Conservation (phyloP, 129 eudicot genomes). For the Flaveria linearis region DNA sequence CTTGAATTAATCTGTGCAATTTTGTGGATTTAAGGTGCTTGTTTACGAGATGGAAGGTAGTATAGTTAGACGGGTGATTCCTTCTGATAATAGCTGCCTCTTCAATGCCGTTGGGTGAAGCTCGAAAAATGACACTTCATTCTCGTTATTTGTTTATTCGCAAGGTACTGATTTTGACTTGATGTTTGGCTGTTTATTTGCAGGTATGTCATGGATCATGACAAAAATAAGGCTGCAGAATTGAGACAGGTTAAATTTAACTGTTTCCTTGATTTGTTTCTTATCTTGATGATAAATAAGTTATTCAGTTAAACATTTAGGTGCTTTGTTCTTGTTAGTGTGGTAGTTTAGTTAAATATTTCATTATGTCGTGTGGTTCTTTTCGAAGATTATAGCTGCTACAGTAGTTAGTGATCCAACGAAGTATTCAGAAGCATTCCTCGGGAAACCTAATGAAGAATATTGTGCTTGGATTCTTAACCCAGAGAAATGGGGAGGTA, state of each 20-base stretch:
- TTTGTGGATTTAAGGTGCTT: constrained; percentile 27
- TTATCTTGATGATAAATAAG: not conserved
- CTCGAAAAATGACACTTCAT: not conserved
- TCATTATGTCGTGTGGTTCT: not conserved
- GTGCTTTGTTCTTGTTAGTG: not conserved
- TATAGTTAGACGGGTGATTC: constrained; percentile 83
- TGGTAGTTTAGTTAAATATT: not conserved
- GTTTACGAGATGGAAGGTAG: constrained; percentile 68
- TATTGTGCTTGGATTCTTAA: constrained; percentile 91
- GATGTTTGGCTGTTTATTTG: constrained; percentile 21
- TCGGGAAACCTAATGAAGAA: constrained; percentile 79
- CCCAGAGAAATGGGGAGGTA: constrained; percentile 99
- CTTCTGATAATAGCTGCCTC: constrained; percentile 95
- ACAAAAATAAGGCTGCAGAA: constrained; percentile 76
- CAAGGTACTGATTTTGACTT: not conserved
- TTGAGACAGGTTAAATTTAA: constrained; percentile 69
- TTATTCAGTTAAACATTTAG: not conserved
- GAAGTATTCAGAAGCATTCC: constrained; percentile 84
- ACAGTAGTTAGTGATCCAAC: constrained; percentile 87
- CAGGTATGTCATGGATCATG: constrained; percentile 93
- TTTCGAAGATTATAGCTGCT: constrained; percentile 82
- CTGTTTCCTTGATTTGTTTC: not conserved
- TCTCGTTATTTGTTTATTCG: not conserved
- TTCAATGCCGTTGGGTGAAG: constrained; percentile 93
- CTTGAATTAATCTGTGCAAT: not conserved